Evolutionary conservation across 768 basidiomycete genomes (phyloP), one percentile per base, ranked within the genome.

Genomic region (Hortiboletus campestris): DNA sequence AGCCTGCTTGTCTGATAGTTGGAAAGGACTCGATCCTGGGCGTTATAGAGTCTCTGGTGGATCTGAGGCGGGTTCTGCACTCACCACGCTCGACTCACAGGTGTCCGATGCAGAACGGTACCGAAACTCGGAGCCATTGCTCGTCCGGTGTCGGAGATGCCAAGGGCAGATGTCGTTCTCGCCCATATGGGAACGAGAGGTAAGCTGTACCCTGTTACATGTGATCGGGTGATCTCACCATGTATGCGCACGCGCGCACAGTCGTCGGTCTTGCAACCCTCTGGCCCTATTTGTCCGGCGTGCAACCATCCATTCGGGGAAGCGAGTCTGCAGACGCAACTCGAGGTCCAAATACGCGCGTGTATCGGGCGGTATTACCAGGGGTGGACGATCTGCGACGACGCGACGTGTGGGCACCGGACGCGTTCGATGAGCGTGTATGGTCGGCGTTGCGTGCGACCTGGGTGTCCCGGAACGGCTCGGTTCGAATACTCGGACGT

Each of bases 391-490:
- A 74, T 88, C 6, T 99, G 97, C 72, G 82, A 94, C 62, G 97
- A 98, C 58, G 76, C 83, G 20, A 88, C 86, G 0, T 99, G 97
- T 66, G 83, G 83, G 10, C 79, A 84, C 56, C 81, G 90, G 36
- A 94, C 96, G n/a, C 79, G 97, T 19, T 90, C 87, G 80, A 96
- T 98, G 91, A 79, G 89, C 35, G 92, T 98, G 1, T 95, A 94
- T 69, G 94, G 93, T 7, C 81, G 85, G 32, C 77, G 87, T 47
- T 99, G 97, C 68, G 67, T 94, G 51, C 81, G 82, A 44, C 42
- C 57, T 0, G 36, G 10, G 25, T 71, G 70, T 49, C 35, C 0
- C 0, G 63, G 63, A 0, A 53, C 5, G 11, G 57, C 31, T 1
- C 56, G 35, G 39, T 52, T 56, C 11, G 68, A 98, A 89, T 98